Conservation (phyloP, 148 eudicot genomes). For the Dianthus caryophyllus region DNA sequence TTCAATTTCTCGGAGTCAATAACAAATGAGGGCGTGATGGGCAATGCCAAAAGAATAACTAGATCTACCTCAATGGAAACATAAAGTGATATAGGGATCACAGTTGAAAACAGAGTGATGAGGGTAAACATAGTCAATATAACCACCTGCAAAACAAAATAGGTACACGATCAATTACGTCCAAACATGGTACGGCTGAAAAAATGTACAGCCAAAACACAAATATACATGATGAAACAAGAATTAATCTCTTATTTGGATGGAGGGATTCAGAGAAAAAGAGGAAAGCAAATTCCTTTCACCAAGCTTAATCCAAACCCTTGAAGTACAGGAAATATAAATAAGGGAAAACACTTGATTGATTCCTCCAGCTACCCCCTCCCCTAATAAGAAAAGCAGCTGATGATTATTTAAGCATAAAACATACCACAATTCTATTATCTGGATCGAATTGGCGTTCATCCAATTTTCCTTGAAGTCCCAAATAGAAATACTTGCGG, state of each 20-base stretch:
- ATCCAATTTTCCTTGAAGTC: conserved; percentile 43
- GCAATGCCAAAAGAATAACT: conserved; percentile 10
- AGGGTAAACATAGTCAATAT: conserved; percentile 86
- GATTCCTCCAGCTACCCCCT: no score
- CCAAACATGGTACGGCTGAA: background rate
- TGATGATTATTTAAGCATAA: conserved; percentile 6
- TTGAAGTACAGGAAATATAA: no score
- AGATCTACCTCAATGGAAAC: conserved; percentile 89
- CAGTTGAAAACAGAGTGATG: conserved; percentile 89
- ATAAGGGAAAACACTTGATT: no score
- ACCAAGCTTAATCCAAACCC: no score
- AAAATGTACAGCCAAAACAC: background rate
- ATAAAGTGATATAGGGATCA: conserved; percentile 96
- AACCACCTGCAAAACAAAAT: conserved; percentile 47
- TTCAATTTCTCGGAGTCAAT: conserved; percentile 1
- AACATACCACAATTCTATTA: conserved; percentile 72
- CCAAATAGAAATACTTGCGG: conserved; percentile 60
- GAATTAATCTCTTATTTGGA: background rate
- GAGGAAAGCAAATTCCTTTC: no score
- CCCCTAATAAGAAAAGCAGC: background rate
- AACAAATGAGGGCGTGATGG: conserved; percentile 4
- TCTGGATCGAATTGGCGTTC: conserved; percentile 70
- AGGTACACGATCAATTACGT: background rate
- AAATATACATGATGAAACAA: background rate
- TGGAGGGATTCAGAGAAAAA: no score